Evolutionary conservation across 75 land plant species (phyloP), one percentile per base, ranked within the genome.

Genomic region (Chamaecyparis obtusa): DNA sequence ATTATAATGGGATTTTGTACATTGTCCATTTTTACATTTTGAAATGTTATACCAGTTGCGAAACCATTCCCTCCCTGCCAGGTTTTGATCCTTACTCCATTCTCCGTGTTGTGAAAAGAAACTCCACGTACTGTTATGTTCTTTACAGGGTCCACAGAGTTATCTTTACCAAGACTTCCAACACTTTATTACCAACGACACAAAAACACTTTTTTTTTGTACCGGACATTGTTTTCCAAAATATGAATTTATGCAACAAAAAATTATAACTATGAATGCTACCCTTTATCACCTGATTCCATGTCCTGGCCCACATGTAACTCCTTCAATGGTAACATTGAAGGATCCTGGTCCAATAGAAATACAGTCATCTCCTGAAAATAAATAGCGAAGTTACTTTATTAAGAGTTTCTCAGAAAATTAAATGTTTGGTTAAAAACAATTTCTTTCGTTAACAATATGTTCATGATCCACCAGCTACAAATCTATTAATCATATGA

Each of bases 301-400:
- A 74, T 96, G 96, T 41, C 97, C 96, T 6, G 97, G 96, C 2
- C 97, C 96, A 55, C 96, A 96, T 3, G 10, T 21, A 78, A 94
- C 83, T 8, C 86, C 84, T 72, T 91, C 87, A 56, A 94, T 94
- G 72, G 78, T 79, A 57, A 94, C 51, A 57, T 87, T 91, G 14
- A 57, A 55, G 16, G 93, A 88, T 16, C 93, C 93, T 7, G 92
- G 89, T 56, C 93, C 94, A 46, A 95, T 87, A 35, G 96, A 95
- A 85, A 95, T 85, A 86, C 96, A 94, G 35, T 93, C 97, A 81
- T 94, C 95, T 5, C 95, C 95, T 77, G 91, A 67, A 49, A 83
- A 80, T 2, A 72, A 32, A 30, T 69, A 17, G n/a, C 0, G n/a
- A 69, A n/a, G 0, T n/a, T 9, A 8, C 32, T 10, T 30, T 0